phyloP scores from a whole-genome alignment of 495 filamentous ascomycete genomes.

The Barbatosphaeria neglecta region DNA sequence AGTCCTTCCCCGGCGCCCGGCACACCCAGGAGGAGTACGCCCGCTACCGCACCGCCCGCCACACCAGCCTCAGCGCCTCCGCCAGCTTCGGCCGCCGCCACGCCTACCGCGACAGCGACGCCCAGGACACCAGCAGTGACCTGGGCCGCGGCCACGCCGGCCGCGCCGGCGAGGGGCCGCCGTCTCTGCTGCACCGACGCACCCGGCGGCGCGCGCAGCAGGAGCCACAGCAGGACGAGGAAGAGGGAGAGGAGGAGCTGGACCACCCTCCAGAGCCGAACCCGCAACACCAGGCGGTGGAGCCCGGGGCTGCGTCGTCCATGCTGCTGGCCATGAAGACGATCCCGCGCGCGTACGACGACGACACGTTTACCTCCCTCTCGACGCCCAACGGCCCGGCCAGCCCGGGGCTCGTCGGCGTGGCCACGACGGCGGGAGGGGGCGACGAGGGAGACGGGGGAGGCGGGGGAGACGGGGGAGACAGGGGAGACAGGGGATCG shows the following conservation, averaged over 20 bases:
- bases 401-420: no score
- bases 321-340: not conserved
- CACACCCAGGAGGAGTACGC: conserved; percentile 42
- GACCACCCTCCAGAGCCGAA: no score
- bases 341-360: not conserved
- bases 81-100: conserved; percentile 14
- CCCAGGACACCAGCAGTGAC: not conserved
- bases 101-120: conserved; percentile 7
- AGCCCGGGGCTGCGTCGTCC: not conserved
- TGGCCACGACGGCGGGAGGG: no score
- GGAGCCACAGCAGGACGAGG: no score
- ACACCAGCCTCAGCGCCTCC: conserved; percentile 19
- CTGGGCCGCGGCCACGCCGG: not conserved
- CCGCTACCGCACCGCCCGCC: conserved; percentile 27
- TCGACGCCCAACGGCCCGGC: not conserved
- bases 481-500: no score
- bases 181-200: no score
- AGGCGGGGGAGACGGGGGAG: no score
- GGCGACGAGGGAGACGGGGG: no score
- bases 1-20: conserved; percentile 45
- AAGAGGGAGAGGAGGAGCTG: no score
- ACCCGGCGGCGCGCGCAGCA: not conserved
- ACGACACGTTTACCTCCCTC: not conserved
- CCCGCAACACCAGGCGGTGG: not conserved
- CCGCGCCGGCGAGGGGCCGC: not conserved